Evolutionary conservation across 305 asterid genomes (phyloP).

Genomic region (Rubia peregrina): DNA sequence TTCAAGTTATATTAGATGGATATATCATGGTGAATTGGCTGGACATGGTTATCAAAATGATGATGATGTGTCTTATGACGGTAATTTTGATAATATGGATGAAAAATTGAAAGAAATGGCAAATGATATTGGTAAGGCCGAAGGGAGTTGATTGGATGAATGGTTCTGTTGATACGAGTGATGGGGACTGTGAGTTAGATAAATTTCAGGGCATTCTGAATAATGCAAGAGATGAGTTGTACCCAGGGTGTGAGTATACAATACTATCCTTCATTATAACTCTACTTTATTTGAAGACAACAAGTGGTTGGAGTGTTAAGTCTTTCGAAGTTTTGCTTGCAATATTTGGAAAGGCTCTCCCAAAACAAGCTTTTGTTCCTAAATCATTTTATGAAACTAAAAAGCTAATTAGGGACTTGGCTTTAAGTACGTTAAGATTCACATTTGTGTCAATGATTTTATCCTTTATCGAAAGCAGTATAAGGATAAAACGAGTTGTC

Average conservation of each 20-base stretch:
- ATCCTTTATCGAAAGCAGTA: neutral
- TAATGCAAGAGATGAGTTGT: neutral
- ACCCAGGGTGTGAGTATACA: neutral
- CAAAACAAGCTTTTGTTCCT: neutral
- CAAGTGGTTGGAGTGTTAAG: neutral
- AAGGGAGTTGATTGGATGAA: neutral
- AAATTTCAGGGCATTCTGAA: neutral
- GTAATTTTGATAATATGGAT: neutral
- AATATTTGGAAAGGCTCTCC: neutral
- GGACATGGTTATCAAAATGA: neutral
- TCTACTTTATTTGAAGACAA: neutral
- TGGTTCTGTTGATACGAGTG: neutral
- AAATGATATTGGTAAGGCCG: neutral
- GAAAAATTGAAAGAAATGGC: neutral
- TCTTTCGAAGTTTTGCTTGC: neutral
- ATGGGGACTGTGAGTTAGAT: neutral
- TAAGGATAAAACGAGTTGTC: neutral
- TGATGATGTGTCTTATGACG: neutral
- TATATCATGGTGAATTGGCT: neutral
- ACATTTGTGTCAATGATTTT: neutral
- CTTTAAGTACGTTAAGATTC: neutral
- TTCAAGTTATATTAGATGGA: neutral
- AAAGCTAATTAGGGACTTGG: neutral
- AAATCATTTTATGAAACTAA: constrained; percentile 2
- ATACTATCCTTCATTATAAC: neutral